A percentile compares a stretch with the other conserved stretches of the same genome.
Evolutionary conservation across 345 rosid genomes (phyloP).

Genomic region (Citrus hindsii): DNA sequence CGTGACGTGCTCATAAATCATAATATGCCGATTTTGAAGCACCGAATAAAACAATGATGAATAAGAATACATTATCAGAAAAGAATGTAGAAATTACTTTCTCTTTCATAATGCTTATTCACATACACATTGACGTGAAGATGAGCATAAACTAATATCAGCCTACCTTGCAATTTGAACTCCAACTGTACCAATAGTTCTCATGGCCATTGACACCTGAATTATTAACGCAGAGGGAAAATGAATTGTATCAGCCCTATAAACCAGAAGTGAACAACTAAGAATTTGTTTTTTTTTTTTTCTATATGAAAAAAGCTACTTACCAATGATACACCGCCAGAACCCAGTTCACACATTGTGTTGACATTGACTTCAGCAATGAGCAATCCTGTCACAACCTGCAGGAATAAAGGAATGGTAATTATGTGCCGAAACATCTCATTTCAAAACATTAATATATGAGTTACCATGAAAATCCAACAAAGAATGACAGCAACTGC

Average conservation of each 20-base stretch:
- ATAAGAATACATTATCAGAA: background rate
- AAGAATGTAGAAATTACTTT: background rate
- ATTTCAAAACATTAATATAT: too few species aligned
- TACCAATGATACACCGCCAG: slow-evolving; percentile 94
- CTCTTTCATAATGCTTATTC: background rate
- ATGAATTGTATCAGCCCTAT: background rate
- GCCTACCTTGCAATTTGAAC: slow-evolving; percentile 87
- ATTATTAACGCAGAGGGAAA: slow-evolving; percentile 17
- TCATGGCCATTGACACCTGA: slow-evolving; percentile 93
- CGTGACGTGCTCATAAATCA: background rate
- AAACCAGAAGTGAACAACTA: background rate
- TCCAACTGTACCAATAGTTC: slow-evolving; percentile 80
- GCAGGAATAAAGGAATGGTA: slow-evolving; percentile 1
- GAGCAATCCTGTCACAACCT: slow-evolving; percentile 89
- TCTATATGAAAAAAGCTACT: background rate
- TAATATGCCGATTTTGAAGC: background rate
- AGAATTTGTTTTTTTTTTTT: too few species aligned
- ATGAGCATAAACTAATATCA: background rate
- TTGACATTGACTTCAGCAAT: slow-evolving; percentile 88
- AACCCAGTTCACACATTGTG: slow-evolving; percentile 90
- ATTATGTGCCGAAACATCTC: too few species aligned
- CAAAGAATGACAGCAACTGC: slow-evolving; percentile 68
- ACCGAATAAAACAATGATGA: background rate
- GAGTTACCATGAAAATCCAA: slow-evolving; percentile 76
- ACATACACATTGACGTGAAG: background rate